Percentiles rank a stretch among this genome's conserved stretches.
These are phyloP conservation scores for Erysiphe pulchra DNA, from an alignment of 2,329 filamentous ascomycete species.

Conservation along the genomic window DNA sequence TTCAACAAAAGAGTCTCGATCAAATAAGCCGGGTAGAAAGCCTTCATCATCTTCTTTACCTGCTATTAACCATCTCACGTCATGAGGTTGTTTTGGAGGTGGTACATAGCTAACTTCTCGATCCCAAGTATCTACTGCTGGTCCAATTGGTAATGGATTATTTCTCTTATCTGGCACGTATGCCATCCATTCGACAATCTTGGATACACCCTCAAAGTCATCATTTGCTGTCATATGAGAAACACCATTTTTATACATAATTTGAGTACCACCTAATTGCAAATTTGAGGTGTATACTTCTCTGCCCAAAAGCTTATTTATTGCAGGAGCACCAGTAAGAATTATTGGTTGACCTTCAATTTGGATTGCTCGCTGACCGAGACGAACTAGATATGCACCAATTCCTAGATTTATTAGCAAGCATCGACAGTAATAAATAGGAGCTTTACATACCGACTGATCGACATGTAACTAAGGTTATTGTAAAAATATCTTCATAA, in stretches of 20 bases:
- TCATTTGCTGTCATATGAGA: slow-evolving; percentile 96
- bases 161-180: slow-evolving; percentile 92
- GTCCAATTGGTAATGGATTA: slow-evolving; percentile 75
- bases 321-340: slow-evolving; percentile 81
- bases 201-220: slow-evolving; percentile 91
- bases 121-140: slow-evolving; percentile 70
- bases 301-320: slow-evolving; percentile 94
- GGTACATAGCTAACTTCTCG: slow-evolving; percentile 67
- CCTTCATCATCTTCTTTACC: slow-evolving; percentile 59
- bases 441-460: slow-evolving; percentile 46
- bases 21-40: slow-evolving; percentile 80
- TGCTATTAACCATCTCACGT: slow-evolving; percentile 79
- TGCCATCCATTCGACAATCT: slow-evolving; percentile 96
- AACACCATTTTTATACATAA: slow-evolving; percentile 99
- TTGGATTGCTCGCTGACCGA: slow-evolving; percentile 94
- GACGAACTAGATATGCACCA: slow-evolving; percentile 91
- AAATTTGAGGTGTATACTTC: slow-evolving; percentile 98
- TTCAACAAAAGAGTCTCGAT: slow-evolving; percentile 91
- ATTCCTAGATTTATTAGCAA: slow-evolving; percentile 34
- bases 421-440: too few species aligned
- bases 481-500: slow-evolving; percentile 97
- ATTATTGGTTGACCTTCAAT: slow-evolving; percentile 98
- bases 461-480: slow-evolving; percentile 89
- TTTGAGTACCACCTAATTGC: slow-evolving; percentile 98
- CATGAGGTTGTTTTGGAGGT: slow-evolving; percentile 58